phyloP scores from a whole-genome alignment of 2,329 filamentous ascomycete genomes.

The Macrophomina tecta region DNA sequence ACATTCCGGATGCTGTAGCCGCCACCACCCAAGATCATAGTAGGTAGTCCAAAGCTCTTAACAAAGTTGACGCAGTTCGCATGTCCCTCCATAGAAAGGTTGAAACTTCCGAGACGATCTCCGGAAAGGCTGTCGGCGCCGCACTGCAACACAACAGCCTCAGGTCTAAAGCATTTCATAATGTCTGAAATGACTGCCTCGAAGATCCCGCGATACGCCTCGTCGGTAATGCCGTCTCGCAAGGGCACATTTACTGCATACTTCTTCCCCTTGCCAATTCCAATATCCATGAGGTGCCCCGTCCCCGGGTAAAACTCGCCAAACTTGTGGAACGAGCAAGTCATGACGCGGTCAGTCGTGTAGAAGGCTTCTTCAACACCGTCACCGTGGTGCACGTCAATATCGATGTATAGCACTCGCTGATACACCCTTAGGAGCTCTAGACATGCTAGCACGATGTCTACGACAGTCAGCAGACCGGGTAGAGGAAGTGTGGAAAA shows the following conservation, averaged over 20 bases:
- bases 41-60: conserved; percentile 78
- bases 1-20: conserved; percentile 98
- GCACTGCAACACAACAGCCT: conserved; percentile 91
- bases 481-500: conserved; percentile 34
- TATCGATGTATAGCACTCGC: conserved; percentile 94
- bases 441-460: conserved; percentile 92
- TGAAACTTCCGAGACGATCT: conserved; percentile 93
- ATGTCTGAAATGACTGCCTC: conserved; percentile 78
- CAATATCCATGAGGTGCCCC: conserved; percentile 80
- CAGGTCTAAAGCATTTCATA: conserved; percentile 83
- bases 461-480: conserved; percentile 42
- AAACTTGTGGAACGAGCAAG: conserved; percentile 95
- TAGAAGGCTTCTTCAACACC: conserved; percentile 92
- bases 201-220: conserved; percentile 86
- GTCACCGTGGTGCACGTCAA: conserved; percentile 90
- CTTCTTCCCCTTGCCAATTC: conserved; percentile 86
- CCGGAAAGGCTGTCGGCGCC: conserved; percentile 94
- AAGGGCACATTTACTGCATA: conserved; percentile 91
- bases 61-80: conserved; percentile 89
- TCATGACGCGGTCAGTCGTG: conserved; percentile 88
- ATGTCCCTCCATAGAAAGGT: conserved; percentile 93
- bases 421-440: conserved; percentile 82
- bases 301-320: conserved; percentile 95
- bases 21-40: conserved; percentile 91
- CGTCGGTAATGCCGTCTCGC: conserved; percentile 87